phyloP scores from a whole-genome alignment of 2,329 filamentous ascomycete species.

The Epichloe brachyelytri region DNA sequence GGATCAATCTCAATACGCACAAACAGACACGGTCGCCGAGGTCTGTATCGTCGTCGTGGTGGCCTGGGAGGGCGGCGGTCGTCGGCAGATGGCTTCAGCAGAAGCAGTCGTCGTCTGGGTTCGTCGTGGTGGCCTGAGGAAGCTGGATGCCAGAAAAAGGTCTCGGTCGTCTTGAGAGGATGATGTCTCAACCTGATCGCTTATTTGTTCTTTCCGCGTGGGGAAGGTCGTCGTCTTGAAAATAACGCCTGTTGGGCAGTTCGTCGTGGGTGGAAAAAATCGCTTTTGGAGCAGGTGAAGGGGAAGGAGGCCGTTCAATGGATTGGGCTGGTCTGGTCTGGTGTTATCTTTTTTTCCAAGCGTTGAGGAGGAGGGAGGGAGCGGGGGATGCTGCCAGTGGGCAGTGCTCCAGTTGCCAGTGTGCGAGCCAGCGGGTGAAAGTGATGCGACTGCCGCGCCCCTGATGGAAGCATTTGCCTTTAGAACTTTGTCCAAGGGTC shows the following conservation, averaged over 20 bases:
- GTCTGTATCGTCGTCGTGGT: conserved; percentile 19
- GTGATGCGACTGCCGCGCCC: too few species aligned
- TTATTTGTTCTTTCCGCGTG: neutral
- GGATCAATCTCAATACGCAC: neutral
- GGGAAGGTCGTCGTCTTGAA: neutral
- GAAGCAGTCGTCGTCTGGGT: neutral
- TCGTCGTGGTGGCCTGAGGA: neutral
- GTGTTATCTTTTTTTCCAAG: conserved; percentile 2
- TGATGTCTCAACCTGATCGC: neutral
- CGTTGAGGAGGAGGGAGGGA: neutral
- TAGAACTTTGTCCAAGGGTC: too few species aligned
- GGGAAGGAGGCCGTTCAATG: neutral
- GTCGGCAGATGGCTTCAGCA: conserved; percentile 11
- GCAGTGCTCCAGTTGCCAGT: neutral
- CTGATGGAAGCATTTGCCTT: too few species aligned
- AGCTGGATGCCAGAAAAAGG: neutral
- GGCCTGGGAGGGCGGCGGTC: conserved; percentile 20
- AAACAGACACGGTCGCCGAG: conserved; percentile 4
- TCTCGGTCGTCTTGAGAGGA: conserved; percentile 6
- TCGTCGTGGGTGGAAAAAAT: conserved; percentile 2
- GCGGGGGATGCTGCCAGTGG: neutral
- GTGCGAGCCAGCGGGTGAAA: neutral
- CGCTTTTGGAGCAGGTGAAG: conserved; percentile 3
- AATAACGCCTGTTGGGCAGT: conserved; percentile 5
- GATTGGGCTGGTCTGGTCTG: neutral